Percentiles rank a stretch among this genome's conserved stretches.
These are phyloP conservation scores for Thalassiosira pacifica DNA, from an alignment of 352 stramenopile genomes.

Conservation along the genomic window DNA sequence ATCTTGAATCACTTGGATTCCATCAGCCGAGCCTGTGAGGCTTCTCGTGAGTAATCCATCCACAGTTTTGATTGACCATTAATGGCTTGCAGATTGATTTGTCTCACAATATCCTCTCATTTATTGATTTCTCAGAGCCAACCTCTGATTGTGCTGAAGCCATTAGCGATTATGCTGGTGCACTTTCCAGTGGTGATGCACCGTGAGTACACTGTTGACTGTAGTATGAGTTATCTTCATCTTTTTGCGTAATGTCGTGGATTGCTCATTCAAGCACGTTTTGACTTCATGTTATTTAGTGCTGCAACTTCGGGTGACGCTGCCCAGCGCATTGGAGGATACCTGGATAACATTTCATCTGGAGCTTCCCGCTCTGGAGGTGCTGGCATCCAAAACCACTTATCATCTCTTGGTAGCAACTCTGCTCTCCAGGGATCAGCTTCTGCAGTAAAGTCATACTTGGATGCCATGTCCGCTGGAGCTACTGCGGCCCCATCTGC, in stretches of 20 bases:
- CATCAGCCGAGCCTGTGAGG: slow-evolving; percentile 41
- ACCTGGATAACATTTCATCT: slow-evolving; percentile 56
- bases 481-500: slow-evolving; percentile 39
- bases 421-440: slow-evolving; percentile 17
- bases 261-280: no score
- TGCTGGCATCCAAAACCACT: slow-evolving; percentile 39
- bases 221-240: no score
- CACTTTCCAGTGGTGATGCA: slow-evolving; percentile 37
- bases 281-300: no score
- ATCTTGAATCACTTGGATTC: slow-evolving; percentile 67
- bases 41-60: slow-evolving; percentile 18
- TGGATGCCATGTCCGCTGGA: slow-evolving; percentile 18
- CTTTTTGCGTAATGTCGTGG: no score
- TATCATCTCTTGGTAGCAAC: slow-evolving; percentile 15
- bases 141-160: slow-evolving; percentile 59
- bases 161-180: slow-evolving; percentile 45
- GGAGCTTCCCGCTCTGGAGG: slow-evolving; percentile 31
- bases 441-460: slow-evolving; percentile 26
- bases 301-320: slow-evolving; percentile 15
- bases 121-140: slow-evolving; percentile 21
- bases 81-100: no score
- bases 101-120: background rate
- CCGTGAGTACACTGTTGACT: no score
- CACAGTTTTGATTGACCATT: background rate
- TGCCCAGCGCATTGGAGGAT: slow-evolving; percentile 34